These are phyloP conservation scores for Botrytis byssoidea DNA, from an alignment of 2,329 filamentous ascomycete species.

Conservation along the genomic window DNA sequence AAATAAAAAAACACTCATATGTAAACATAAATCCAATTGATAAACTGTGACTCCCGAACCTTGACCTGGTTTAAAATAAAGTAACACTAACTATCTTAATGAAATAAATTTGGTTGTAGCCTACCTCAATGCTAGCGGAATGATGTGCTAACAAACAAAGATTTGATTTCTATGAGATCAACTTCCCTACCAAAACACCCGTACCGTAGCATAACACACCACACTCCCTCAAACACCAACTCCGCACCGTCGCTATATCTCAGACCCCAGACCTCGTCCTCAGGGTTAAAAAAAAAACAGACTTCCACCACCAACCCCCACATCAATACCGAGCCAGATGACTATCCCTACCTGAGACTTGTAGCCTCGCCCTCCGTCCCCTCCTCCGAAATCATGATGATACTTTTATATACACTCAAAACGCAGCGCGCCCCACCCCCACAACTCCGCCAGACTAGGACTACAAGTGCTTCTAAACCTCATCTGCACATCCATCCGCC, in stretches of 20 bases:
- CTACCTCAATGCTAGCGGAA: background rate
- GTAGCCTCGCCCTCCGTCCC: background rate
- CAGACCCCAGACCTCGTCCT: background rate
- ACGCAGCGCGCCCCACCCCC: background rate
- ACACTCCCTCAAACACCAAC: background rate
- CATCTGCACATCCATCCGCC: background rate
- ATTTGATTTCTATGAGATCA: too few relatives aligned
- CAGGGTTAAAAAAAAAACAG: background rate
- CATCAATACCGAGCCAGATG: background rate
- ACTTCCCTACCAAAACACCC: background rate
- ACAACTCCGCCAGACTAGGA: background rate
- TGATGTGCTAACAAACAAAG: background rate
- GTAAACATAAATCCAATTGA: background rate
- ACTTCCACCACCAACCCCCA: background rate
- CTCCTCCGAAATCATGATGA: background rate
- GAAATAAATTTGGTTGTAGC: background rate
- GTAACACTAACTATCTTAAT: background rate
- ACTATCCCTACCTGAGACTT: background rate
- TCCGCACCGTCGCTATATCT: accelerated
- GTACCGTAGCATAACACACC: background rate
- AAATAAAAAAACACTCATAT: background rate
- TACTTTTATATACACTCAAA: background rate
- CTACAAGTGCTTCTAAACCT: background rate
- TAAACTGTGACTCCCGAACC: background rate
- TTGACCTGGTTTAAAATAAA: background rate